Base-by-base conservation (phyloP, 2,329 filamentous ascomycete genomes). In the Sclerotinia borealis region DNA sequence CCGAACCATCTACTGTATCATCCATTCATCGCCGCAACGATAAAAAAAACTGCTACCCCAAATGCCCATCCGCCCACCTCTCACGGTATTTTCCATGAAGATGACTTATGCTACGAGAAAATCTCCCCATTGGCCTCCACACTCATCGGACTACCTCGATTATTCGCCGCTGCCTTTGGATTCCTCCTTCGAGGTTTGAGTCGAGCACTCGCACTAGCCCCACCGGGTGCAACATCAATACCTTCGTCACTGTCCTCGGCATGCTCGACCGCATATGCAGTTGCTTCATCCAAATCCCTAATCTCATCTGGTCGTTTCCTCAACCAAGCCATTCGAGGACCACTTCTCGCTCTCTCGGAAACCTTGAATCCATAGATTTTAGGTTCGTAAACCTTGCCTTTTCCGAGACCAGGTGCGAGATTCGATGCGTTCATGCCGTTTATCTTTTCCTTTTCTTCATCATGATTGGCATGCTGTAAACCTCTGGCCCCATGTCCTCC, bases 281-380 rank as follows among this genome's bases (percentile, higher is more conserved):
- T 78, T n/a, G 83, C 81, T 77, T 99, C 95, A 73, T 99, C 92
- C 56, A 98, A 80, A 71, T 96, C 90, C 49, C 82, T 87, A 62
- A 96, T 81, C 72, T 96, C 86, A 17, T 81, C 80, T 0, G 95
- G 95, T 74, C 92, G 89, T 77, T 89, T 87, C 69, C 95, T 86
- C 71, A 99, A 79, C 95, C 95, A 99, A 75, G 93, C 92, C 95
- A 99, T 99, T 66, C 95, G 85, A 15, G 95, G 95, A 0, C 95
- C 95, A 29, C 91, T 92, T 69, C 90, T 86, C 48, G 95, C 91
- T 64, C 93, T 83, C 77, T 98, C 95, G 22, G 91, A 93, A 27
- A 99, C 95, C 66, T 90, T 86, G 80, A 99, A 99, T 34, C 95
- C 95, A 77, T 98, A 99, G 75, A 99, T 98, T 69, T 88, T 90